Evolutionary conservation across 2,329 filamentous ascomycete species (phyloP).

Genomic region (Colletotrichum noveboracense): DNA sequence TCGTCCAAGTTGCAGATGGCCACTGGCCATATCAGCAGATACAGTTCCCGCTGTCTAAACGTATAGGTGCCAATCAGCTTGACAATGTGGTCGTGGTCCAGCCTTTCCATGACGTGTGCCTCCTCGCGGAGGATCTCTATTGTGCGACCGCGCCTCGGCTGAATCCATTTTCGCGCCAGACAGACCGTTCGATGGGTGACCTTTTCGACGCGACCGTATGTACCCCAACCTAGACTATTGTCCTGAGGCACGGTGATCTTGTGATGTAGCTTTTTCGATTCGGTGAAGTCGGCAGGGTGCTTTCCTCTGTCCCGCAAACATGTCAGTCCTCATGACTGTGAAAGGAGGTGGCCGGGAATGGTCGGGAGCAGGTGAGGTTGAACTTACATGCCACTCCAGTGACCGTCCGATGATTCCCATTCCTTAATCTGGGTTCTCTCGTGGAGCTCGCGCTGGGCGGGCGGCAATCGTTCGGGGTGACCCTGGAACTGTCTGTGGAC

Average conservation of each 20-base stretch:
- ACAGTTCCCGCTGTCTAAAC: constrained; percentile 42
- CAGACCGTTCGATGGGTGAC: constrained; percentile 45
- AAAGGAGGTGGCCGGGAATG: background rate
- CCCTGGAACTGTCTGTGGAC: constrained; percentile 26
- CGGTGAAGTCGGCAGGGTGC: constrained; percentile 28
- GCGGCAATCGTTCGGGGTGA: constrained; percentile 27
- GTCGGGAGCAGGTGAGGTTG: background rate
- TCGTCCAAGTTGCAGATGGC: constrained; percentile 49
- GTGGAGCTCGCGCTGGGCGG: constrained; percentile 27
- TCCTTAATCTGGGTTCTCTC: constrained; percentile 29
- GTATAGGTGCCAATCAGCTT: constrained; percentile 53
- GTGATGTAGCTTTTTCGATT: constrained; percentile 32
- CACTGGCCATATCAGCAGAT: constrained; percentile 52
- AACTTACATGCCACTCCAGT: constrained; percentile 33
- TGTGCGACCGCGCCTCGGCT: constrained; percentile 37
- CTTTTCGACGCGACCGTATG: constrained; percentile 49
- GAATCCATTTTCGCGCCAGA: constrained; percentile 50
- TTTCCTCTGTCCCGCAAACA: constrained; percentile 28
- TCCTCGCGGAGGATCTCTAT: constrained; percentile 49
- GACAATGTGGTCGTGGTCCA: constrained; percentile 53
- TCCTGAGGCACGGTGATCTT: constrained; percentile 27
- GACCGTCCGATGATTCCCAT: constrained; percentile 27
- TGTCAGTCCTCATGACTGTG: background rate
- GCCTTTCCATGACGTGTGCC: constrained; percentile 51
- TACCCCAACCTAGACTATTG: constrained; percentile 45